phyloP scores from a whole-genome alignment of 306 rosid genomes.

The Cucurbita argyrosperma region DNA sequence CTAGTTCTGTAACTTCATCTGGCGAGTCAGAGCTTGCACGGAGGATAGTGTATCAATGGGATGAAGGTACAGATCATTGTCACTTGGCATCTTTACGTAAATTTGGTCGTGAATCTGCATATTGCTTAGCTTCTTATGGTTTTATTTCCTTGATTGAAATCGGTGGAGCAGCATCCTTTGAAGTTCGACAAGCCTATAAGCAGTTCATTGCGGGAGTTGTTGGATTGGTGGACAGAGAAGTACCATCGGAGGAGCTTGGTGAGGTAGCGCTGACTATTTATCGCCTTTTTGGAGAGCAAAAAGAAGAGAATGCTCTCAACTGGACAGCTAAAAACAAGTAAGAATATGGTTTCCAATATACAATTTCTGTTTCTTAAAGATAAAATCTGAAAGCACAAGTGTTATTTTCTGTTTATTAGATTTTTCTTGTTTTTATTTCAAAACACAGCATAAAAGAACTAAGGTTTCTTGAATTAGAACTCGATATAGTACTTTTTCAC shows the following conservation, averaged over 20 bases:
- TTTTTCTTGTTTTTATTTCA: background rate
- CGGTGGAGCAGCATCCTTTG: conserved; percentile 27
- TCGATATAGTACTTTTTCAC: background rate
- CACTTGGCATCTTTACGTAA: background rate
- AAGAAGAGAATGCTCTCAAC: conserved; percentile 18
- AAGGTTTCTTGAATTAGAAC: background rate
- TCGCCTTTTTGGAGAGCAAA: conserved; percentile 17
- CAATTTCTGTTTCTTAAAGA: background rate
- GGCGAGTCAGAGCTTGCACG: conserved; percentile 38
- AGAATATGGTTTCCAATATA: background rate
- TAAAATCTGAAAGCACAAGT: background rate
- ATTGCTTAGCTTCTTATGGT: background rate
- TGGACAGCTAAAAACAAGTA: conserved; percentile 15
- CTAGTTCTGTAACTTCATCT: conserved; percentile 20
- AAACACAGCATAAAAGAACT: background rate
- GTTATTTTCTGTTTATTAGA: background rate
- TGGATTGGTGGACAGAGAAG: conserved; percentile 70
- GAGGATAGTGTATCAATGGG: conserved; percentile 36
- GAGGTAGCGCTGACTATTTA: conserved; percentile 43
- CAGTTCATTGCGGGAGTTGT: conserved; percentile 68
- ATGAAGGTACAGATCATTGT: conserved; percentile 22
- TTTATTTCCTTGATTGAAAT: background rate
- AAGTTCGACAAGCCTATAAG: conserved; percentile 38
- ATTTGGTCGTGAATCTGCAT: background rate
- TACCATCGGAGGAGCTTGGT: conserved; percentile 71